Evolutionary conservation across 2,329 filamentous ascomycete genomes (phyloP).

Genomic region (Aspergillus tanneri): DNA sequence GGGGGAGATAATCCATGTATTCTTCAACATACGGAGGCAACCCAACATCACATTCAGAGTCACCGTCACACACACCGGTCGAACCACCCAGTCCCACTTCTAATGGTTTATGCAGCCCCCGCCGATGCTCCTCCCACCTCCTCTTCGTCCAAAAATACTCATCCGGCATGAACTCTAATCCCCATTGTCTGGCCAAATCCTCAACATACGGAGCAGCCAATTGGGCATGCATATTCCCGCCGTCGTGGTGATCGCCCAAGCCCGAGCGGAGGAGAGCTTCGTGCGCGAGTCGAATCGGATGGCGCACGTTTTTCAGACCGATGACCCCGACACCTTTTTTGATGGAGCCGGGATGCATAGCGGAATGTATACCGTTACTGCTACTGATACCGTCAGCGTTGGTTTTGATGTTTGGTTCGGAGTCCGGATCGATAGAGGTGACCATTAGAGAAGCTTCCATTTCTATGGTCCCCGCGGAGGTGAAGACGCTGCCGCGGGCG

Average conservation of each 20-base stretch:
- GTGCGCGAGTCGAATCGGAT: conserved; percentile 72
- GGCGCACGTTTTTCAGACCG: conserved; percentile 70
- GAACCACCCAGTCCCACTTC: conserved; percentile 24
- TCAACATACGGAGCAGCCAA: conserved; percentile 69
- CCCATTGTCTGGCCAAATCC: conserved; percentile 60
- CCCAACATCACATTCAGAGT: not conserved
- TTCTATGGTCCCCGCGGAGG: conserved; percentile 76
- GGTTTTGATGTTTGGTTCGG: not conserved
- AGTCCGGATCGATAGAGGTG: conserved; percentile 42
- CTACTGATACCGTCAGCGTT: no score
- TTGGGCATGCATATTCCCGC: conserved; percentile 59
- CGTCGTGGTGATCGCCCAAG: conserved; percentile 42
- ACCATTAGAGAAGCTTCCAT: conserved; percentile 89
- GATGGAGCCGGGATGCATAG: conserved; percentile 45
- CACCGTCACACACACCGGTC: not conserved
- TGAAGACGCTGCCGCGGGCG: conserved; percentile 82
- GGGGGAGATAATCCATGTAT: conserved; percentile 45
- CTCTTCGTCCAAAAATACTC: conserved; percentile 76
- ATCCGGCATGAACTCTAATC: conserved; percentile 66
- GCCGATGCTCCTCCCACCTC: conserved; percentile 74
- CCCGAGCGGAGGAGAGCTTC: conserved; percentile 61
- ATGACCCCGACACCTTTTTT: conserved; percentile 80
- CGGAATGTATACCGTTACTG: no score
- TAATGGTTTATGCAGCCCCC: conserved; percentile 59
- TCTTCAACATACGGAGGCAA: not conserved